Evolutionary conservation across 805 yeast genomes (phyloP), one percentile per base, ranked within the genome.

Genomic region (Ogataea wickerhamii): DNA sequence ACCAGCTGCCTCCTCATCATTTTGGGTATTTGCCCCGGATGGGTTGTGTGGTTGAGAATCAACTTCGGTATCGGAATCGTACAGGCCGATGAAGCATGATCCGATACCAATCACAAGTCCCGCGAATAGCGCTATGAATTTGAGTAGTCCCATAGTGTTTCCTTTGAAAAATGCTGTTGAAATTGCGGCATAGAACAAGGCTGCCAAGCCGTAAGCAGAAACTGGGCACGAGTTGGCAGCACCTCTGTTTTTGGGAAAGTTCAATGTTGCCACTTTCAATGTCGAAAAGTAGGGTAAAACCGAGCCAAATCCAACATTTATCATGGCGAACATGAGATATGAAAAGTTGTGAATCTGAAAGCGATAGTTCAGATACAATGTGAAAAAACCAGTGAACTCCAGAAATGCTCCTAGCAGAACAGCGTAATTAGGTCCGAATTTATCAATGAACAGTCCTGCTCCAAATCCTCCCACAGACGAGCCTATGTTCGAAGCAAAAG

Each of bases 201-300:
- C 88, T 5, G 87, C 75, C 28, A 84, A 60, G 0, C 91, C 94
- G 57, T 76, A 84, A 1, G 79, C 67, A 11, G 85, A 73, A 4
- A 80, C 82, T 2, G 87, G 86, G 29, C 75, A 64, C 1, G 86
- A 80, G 14, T 80, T 80, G 2, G 87, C 87, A 5, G 78, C 67
- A 17, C 87, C 93, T 52, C 82, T 68, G 51, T 80, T 78, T 20
- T 73, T 62, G 0, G 91, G 91, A 47, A 83, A 84, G 51, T 83
- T 84, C 2, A 82, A 51, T 22, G 76, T 76, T 1, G 76, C 68
- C 1, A 75, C 74, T 43, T 76, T 77, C 47, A 77, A 58, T 5
- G 86, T 71, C 20, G 83, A 73, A 51, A 73, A 82, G 42, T 76
- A 71, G 1, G 79, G 76, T 7, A 77, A 55, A 4, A 74, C 75